Percentiles rank a stretch among this genome's conserved stretches.
Conservation (phyloP, 2,329 filamentous ascomycete genomes). For the Aspergillus floridensis region DNA sequence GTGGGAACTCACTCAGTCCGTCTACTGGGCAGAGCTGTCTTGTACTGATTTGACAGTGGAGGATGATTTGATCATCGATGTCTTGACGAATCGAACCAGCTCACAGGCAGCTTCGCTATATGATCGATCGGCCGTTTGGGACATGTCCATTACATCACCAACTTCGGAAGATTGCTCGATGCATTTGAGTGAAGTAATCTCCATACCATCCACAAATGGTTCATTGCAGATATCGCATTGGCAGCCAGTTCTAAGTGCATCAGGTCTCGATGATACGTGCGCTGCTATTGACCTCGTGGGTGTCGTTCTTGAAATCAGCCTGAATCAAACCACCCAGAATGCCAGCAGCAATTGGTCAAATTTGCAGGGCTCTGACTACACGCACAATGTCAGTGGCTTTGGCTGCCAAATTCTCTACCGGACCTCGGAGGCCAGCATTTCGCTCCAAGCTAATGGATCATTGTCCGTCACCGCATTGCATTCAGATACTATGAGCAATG, state of each 20-base stretch:
- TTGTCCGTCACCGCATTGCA: neutral
- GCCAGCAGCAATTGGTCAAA: neutral
- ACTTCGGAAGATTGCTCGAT: neutral
- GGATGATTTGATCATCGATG: neutral
- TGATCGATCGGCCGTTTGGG: neutral
- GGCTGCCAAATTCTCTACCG: constrained; percentile 6
- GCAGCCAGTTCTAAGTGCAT: neutral
- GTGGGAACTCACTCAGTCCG: constrained; percentile 7
- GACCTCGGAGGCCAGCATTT: neutral
- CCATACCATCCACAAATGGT: constrained; percentile 1
- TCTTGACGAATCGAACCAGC: neutral
- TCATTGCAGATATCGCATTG: constrained; percentile 2
- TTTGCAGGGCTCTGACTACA: neutral
- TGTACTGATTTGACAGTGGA: neutral
- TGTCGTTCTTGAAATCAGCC: neutral
- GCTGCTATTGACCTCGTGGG: constrained; percentile 3
- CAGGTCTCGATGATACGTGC: neutral
- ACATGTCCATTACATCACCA: neutral
- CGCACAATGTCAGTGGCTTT: constrained; percentile 3
- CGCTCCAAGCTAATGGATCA: constrained; percentile 6
- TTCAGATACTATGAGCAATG: neutral
- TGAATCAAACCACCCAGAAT: neutral
- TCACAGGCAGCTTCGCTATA: neutral
- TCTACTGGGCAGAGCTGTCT: constrained; percentile 8
- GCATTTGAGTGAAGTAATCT: neutral